Percentiles rank a stretch among this genome's conserved stretches.
phyloP scores from a whole-genome alignment of 2,329 filamentous ascomycete genomes.

The Parasarocladium wereldwijsianum region DNA sequence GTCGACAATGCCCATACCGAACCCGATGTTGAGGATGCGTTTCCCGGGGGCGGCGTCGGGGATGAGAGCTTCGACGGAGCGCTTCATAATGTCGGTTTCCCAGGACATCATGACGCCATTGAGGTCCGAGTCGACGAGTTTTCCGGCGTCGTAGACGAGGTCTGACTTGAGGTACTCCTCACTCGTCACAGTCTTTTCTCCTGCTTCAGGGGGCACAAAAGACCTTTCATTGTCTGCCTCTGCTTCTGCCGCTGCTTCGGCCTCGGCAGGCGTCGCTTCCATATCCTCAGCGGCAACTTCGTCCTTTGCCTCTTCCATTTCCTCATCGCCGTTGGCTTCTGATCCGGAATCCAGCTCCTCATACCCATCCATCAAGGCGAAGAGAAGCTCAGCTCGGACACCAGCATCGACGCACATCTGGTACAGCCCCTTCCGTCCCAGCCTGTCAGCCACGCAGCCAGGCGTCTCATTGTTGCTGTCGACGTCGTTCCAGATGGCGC shows the following conservation, averaged over 20 bases:
- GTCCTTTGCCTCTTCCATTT: slow-evolving; percentile 29
- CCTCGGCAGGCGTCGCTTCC: slow-evolving; percentile 13
- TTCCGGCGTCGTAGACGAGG: slow-evolving; percentile 48
- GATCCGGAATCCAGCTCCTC: slow-evolving; percentile 50
- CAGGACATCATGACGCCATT: slow-evolving; percentile 93
- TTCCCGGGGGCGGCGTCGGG: slow-evolving; percentile 33
- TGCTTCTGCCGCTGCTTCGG: slow-evolving; percentile 9
- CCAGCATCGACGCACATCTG: slow-evolving; percentile 77
- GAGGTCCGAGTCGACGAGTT: slow-evolving; percentile 56
- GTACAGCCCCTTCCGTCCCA: slow-evolving; percentile 61
- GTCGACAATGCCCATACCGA: slow-evolving; percentile 85
- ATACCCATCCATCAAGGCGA: slow-evolving; percentile 71
- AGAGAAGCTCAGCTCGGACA: slow-evolving; percentile 75
- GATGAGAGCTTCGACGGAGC: slow-evolving; percentile 54
- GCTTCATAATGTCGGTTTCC: slow-evolving; percentile 77
- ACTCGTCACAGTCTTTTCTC: slow-evolving; percentile 39
- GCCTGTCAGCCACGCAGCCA: slow-evolving; percentile 62
- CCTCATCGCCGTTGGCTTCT: slow-evolving; percentile 32
- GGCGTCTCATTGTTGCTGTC: slow-evolving; percentile 80
- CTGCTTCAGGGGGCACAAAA: slow-evolving; percentile 19
- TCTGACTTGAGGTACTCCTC: slow-evolving; percentile 54
- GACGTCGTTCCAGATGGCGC: slow-evolving; percentile 95
- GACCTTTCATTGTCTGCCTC: neutral
- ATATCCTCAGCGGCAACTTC: slow-evolving; percentile 16
- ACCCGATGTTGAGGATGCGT: slow-evolving; percentile 71